Base-by-base conservation (phyloP, 345 rosid species). In the Noccaea caerulescens region DNA sequence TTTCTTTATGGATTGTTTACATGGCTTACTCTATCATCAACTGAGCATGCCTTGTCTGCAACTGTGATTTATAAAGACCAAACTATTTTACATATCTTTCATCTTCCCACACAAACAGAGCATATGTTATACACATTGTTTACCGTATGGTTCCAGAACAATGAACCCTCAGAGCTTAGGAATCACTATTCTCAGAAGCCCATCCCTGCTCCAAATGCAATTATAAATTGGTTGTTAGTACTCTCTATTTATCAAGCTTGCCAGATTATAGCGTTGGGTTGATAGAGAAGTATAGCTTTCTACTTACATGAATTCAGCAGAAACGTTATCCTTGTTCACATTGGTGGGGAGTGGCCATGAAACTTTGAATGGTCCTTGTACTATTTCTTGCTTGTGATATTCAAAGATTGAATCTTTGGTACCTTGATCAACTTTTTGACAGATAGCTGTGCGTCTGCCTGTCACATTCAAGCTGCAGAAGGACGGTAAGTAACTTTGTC, bases 271-370 rank as follows among this genome's bases (percentile, higher is more conserved):
- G 6, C 56, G 23, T 43, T 46, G 56, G 36, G 14, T 58, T 55
- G 25, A 0, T 69, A 44, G 54, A 62, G 5, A 53, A 65, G 34
- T n/a, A 8, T 38, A 50, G 66, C 30, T 57, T 14, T 36, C 25
- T 7, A 58, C 91, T 90, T 82, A 93, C 98, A 80, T 53, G 69
- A 90, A 87, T 59, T 93, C 93, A 14, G 95, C 95, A 0, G 85
- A 83, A 69, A 93, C 75, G 10, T 54, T 51, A 63, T 87, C 88
- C 72, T 78, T 87, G 84, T 87, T 81, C 49, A 69, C 90, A 62
- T 85, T 70, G 14, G 51, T 32, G 8, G 98, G 91, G 57, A 92
- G 87, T 20, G 87, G 81, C 98, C 95, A 90, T 2, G 75, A 76
- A 59, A 87, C 80, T 49, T 77, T 80, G 80, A 73, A 90, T 16